These are phyloP conservation scores for Turritis glabra DNA, from an alignment of 345 rosid genomes.

Conservation along the genomic window DNA sequence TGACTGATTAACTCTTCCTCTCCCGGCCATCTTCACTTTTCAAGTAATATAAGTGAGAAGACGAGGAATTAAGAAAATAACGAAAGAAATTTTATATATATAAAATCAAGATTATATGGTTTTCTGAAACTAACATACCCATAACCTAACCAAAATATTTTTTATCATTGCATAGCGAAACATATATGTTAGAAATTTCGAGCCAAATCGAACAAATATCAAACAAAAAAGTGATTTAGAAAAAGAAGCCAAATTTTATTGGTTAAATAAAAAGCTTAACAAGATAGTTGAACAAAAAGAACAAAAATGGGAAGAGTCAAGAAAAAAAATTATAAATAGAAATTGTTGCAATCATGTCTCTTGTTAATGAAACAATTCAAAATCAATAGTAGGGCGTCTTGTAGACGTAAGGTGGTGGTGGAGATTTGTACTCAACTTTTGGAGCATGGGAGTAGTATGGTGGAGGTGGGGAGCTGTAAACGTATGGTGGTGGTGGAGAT, in stretches of 20 bases:
- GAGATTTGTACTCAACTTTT: neutral
- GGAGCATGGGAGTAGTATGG: neutral
- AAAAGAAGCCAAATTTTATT: no score
- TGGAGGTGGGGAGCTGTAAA: no score
- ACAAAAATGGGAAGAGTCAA: neutral
- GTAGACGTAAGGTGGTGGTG: neutral
- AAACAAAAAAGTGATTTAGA: no score
- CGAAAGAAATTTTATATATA: neutral
- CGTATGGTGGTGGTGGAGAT: no score
- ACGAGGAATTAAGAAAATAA: neutral
- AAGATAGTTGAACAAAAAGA: no score
- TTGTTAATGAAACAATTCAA: neutral
- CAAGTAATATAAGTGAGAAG: slow-evolving; percentile 3
- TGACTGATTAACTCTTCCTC: slow-evolving; percentile 40
- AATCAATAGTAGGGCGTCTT: neutral
- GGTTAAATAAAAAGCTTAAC: no score
- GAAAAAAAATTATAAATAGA: neutral
- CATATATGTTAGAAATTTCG: neutral
- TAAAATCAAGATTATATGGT: neutral
- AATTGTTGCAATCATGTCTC: neutral
- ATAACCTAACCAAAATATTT: neutral
- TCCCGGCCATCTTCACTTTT: neutral
- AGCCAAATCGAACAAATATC: neutral
- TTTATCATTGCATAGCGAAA: neutral
- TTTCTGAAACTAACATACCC: neutral